Evolutionary conservation across 73 alveolate species (phyloP).

Genomic region (Loxodes magnus): DNA sequence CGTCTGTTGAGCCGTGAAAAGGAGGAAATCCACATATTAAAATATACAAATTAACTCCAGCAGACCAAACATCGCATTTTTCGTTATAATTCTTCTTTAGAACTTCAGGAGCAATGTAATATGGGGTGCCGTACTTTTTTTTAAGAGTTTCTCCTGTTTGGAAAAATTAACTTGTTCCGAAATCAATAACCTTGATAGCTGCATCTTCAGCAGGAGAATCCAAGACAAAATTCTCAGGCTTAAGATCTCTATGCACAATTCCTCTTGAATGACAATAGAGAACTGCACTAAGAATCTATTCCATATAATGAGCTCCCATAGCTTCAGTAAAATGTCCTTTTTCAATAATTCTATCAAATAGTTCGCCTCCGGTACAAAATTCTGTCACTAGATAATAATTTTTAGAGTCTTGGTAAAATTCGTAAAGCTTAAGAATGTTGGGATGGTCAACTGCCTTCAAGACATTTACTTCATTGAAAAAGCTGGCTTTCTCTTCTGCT

Average conservation of each 20-base stretch:
- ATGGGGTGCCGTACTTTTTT: slow-evolving; percentile 50
- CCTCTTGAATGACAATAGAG: slow-evolving; percentile 77
- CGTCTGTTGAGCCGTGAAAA: slow-evolving; percentile 71
- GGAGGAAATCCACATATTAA: slow-evolving; percentile 80
- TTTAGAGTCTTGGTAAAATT: slow-evolving; percentile 25
- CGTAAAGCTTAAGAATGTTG: slow-evolving; percentile 31
- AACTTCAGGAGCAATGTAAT: slow-evolving; percentile 68
- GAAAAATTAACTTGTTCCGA: slow-evolving; percentile 54
- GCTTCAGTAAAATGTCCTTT: slow-evolving; percentile 83
- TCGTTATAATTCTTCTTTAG: slow-evolving; percentile 51
- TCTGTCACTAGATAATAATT: slow-evolving; percentile 30
- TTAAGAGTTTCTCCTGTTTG: slow-evolving; percentile 33
- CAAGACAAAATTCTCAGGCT: slow-evolving; percentile 35
- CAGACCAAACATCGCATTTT: slow-evolving; percentile 62
- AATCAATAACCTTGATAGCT: slow-evolving; percentile 47
- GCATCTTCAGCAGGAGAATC: slow-evolving; percentile 4
- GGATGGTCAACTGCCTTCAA: slow-evolving; percentile 37
- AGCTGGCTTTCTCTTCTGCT: background rate
- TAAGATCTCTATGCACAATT: slow-evolving; percentile 66
- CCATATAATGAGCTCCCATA: slow-evolving; percentile 72
- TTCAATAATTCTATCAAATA: slow-evolving; percentile 73
- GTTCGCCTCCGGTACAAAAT: slow-evolving; percentile 73
- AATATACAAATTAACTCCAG: slow-evolving; percentile 58
- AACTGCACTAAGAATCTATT: slow-evolving; percentile 78
- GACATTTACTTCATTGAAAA: slow-evolving; percentile 33